Percentiles rank a stretch among this genome's conserved stretches.
These are phyloP conservation scores for Phialemonium atrogriseum DNA, from an alignment of 2,329 filamentous ascomycete species.

Conservation along the genomic window DNA sequence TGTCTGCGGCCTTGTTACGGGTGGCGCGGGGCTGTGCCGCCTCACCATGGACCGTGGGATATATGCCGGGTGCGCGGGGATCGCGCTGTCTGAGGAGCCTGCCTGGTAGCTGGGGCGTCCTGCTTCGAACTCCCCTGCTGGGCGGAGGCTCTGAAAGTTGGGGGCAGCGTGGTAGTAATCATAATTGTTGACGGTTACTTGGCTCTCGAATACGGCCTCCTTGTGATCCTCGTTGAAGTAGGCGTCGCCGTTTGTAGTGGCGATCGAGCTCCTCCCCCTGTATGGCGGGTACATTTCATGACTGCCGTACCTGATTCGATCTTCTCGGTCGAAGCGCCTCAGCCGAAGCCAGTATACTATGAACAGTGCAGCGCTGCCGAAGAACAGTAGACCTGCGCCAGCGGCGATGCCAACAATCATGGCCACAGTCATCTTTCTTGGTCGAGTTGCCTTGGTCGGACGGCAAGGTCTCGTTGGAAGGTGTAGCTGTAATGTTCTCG, in stretches of 20 bases:
- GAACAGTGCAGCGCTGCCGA: constrained; percentile 35
- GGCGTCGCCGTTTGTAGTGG: constrained; percentile 1
- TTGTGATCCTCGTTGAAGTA: constrained; percentile 1
- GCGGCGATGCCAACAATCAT: constrained; percentile 47
- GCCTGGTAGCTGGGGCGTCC: constrained; percentile 11
- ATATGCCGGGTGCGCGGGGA: constrained; percentile 42
- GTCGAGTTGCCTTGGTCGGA: neutral
- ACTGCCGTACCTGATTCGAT: constrained; percentile 14
- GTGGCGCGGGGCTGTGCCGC: constrained; percentile 2
- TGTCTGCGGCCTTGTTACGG: no score
- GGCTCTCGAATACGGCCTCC: constrained; percentile 1
- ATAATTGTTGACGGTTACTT: neutral
- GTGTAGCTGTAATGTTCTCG: neutral
- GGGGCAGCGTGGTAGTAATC: constrained; percentile 8
- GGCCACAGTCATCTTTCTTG: constrained; percentile 14
- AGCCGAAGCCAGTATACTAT: constrained; percentile 39
- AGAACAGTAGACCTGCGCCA: constrained; percentile 32
- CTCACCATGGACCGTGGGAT: constrained; percentile 26
- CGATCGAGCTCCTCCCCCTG: constrained; percentile 5
- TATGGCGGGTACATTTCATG: constrained; percentile 7
- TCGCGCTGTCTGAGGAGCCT: constrained; percentile 15
- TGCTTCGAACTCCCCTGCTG: no score
- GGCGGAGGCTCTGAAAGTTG: no score
- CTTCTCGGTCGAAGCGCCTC: constrained; percentile 21
- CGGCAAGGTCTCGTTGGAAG: no score